A percentile compares a stretch with the other conserved stretches of the same genome.
Evolutionary conservation across 768 basidiomycete species (phyloP).

Genomic region (Fomitopsis pulvina): DNA sequence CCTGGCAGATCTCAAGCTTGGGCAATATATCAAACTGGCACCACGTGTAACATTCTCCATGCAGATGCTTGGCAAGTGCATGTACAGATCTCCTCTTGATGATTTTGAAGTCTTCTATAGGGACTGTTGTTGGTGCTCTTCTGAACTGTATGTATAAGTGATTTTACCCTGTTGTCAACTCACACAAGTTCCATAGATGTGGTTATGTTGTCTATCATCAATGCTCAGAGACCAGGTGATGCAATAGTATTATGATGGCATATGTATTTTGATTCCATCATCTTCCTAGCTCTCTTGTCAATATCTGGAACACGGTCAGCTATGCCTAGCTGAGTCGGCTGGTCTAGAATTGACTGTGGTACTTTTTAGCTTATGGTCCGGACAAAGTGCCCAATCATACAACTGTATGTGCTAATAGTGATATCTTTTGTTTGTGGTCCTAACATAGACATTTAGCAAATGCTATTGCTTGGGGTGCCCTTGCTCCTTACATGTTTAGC

Average conservation of each 20-base stretch:
- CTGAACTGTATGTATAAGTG: constrained; percentile 28
- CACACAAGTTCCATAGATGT: constrained; percentile 12
- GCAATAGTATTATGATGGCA: background rate
- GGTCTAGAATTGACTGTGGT: no score
- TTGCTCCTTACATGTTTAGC: constrained; percentile 24
- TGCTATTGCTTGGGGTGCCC: constrained; percentile 54
- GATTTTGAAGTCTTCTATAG: background rate
- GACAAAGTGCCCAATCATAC: constrained; percentile 44
- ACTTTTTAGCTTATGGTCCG: constrained; percentile 44
- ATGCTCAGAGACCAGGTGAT: constrained; percentile 8
- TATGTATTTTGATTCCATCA: no score
- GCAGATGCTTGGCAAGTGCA: constrained; percentile 25
- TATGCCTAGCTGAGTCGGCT: no score
- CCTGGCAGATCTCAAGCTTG: constrained; percentile 55
- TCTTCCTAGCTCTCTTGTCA: constrained; percentile 27
- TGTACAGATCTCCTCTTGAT: no score
- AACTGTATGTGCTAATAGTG: constrained; percentile 23
- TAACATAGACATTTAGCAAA: constrained; percentile 9
- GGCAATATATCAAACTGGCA: constrained; percentile 50
- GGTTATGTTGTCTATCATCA: constrained; percentile 25
- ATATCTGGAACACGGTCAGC: constrained; percentile 50
- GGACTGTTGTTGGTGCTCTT: constrained; percentile 44
- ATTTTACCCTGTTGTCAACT: background rate
- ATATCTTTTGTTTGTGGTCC: background rate
- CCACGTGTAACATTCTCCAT: constrained; percentile 50